Evolutionary conservation across 2,329 filamentous ascomycete species (phyloP), one percentile per base, ranked within the genome.

Genomic region (Nannizzia gypsea): DNA sequence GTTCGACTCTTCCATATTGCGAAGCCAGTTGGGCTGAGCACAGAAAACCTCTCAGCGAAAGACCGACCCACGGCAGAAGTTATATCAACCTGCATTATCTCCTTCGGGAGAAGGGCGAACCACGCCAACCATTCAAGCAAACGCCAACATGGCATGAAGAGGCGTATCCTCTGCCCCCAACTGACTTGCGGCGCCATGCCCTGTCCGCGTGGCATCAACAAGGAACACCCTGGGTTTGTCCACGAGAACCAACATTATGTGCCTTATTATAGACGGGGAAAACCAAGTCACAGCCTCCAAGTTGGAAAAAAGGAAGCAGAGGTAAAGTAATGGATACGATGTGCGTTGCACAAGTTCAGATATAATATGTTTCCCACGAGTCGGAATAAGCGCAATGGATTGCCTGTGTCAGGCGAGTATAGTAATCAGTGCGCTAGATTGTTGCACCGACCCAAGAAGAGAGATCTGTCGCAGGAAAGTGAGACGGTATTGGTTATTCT

Each of bases 191-290:
- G 20, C 42, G 42, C 42, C 42, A 46, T 52, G 26, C 13, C 13
- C 13, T 22, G 11, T 28, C 54, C 54, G 54, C 54, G 54, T 56
- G 54, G 54, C 54, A 56, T 56, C 54, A 56, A 56, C 54, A 56
- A 38, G 54, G 54, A 17, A 56, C 11, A 56, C 36, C 54, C 54
- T 40, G 54, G 54, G 22, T 40, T 38, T 24, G 31, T 22, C 54
- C 36, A 40, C 31, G 54, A 56, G 36, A 36, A n/a, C 26, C n/a
- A 56, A 13, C 28, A 22, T 38, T 56, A 56, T 56, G 54, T 56
- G 54, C 54, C 54, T 56, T 56, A 56, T 38, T 56, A 56, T 56
- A 36, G 54, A 40, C 36, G 28, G 54, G 54, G 54, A 22, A 40
- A 22, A 38, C n/a, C 26, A 20, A 56, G 31, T 40, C 36, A 56